Conservation (phyloP, 2,329 filamentous ascomycete species). For the Triangularia verruculosa region DNA sequence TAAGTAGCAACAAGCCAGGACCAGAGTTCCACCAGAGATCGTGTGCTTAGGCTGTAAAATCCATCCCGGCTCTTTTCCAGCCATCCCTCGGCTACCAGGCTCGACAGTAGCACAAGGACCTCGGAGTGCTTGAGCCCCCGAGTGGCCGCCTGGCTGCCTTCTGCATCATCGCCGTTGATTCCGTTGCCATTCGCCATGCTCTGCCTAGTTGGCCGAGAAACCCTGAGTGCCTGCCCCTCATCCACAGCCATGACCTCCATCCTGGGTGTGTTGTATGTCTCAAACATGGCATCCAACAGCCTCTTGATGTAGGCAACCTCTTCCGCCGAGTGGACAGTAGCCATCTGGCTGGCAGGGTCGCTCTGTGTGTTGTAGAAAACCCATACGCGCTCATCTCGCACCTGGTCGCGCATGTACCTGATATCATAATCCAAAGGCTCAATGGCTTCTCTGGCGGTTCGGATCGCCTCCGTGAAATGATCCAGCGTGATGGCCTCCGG, state of each 20-base stretch:
- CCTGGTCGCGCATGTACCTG: constrained; percentile 68
- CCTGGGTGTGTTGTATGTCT: constrained; percentile 75
- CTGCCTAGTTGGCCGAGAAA: constrained; percentile 52
- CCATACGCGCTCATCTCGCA: constrained; percentile 58
- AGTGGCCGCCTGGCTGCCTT: constrained; percentile 37
- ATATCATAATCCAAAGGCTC: constrained; percentile 87
- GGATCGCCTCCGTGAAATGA: constrained; percentile 66
- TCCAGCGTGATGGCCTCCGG: constrained; percentile 64
- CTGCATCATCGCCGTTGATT: constrained; percentile 26
- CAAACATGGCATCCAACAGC: constrained; percentile 87
- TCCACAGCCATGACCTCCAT: constrained; percentile 82
- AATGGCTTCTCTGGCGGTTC: constrained; percentile 67
- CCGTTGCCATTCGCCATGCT: constrained; percentile 27
- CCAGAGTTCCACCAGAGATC: constrained; percentile 80
- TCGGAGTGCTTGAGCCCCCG: constrained; percentile 70
- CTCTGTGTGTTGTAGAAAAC: constrained; percentile 85
- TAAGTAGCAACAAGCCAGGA: constrained; percentile 85
- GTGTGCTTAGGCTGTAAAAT: constrained; percentile 73
- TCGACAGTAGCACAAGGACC: constrained; percentile 68
- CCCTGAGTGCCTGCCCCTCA: constrained; percentile 72
- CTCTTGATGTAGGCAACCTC: constrained; percentile 89
- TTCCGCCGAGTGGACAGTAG: constrained; percentile 74
- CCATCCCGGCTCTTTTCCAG: constrained; percentile 69
- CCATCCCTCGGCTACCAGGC: constrained; percentile 78
- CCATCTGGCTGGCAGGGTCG: constrained; percentile 81